Evolutionary conservation across 305 asterid genomes (phyloP).

Genomic region (Galium porrigens): DNA sequence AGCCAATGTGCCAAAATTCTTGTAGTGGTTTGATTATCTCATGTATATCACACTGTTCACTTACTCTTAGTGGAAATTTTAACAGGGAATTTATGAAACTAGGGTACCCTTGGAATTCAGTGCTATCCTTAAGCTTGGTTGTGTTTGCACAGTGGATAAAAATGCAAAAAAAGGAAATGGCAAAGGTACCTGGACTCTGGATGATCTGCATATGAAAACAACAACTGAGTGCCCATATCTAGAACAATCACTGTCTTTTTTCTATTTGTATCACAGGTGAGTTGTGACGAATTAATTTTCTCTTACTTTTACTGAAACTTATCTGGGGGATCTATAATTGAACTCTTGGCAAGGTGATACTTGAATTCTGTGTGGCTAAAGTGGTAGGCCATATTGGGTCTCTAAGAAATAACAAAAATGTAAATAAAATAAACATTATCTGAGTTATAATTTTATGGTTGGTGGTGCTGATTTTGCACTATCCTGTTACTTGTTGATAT

Average conservation of each 20-base stretch:
- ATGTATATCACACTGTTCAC: not conserved
- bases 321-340: not conserved
- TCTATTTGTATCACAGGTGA: constrained; percentile 91
- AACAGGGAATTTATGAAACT: constrained; percentile 87
- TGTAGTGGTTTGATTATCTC: not conserved
- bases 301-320: not conserved
- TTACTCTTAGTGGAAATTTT: constrained; percentile 11
- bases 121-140: constrained; percentile 79
- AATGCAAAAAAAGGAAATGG: constrained; percentile 50
- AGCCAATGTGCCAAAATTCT: not conserved
- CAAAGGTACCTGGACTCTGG: constrained; percentile 78
- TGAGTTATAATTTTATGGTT: not conserved
- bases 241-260: constrained; percentile 63
- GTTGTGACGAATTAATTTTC: not conserved
- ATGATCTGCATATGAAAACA: constrained; percentile 92
- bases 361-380: not conserved
- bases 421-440: not conserved
- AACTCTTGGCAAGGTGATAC: not conserved
- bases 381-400: not conserved
- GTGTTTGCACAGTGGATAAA: constrained; percentile 92
- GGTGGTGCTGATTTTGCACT: not conserved
- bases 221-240: constrained; percentile 90
- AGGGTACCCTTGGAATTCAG: constrained; percentile 66
- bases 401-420: not conserved
- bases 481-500: not conserved